Percentiles rank a stretch among this genome's conserved stretches.
Evolutionary conservation across 805 yeast genomes (phyloP).

Genomic region (Brettanomyces bruxellensis): DNA sequence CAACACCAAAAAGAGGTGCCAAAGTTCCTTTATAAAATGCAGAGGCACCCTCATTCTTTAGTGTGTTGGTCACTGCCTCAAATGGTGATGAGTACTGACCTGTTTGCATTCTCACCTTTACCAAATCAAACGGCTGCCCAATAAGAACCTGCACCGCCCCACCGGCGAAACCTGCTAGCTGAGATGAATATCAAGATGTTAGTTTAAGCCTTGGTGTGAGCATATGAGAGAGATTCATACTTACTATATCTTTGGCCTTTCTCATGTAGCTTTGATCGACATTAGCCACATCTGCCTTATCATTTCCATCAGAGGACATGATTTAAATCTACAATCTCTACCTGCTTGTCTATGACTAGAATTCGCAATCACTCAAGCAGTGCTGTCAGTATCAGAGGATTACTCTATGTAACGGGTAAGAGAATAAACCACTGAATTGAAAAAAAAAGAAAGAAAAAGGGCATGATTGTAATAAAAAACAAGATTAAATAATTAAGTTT

Average conservation of each 20-base stretch:
- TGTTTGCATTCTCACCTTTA: constrained; percentile 61
- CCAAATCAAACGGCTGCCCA: constrained; percentile 66
- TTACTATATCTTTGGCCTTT: constrained; percentile 41
- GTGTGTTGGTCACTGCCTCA: constrained; percentile 41
- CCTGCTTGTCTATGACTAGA: too few relatives aligned
- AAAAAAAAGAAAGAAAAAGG: too few relatives aligned
- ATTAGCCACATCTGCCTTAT: not conserved
- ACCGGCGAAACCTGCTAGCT: constrained; percentile 41
- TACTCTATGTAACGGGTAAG: too few relatives aligned
- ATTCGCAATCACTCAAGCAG: too few relatives aligned
- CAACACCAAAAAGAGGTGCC: constrained; percentile 63
- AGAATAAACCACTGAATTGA: too few relatives aligned
- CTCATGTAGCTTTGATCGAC: constrained; percentile 30
- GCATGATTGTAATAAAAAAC: too few relatives aligned
- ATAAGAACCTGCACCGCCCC: constrained; percentile 47
- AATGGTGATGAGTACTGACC: constrained; percentile 51
- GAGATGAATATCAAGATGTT: not conserved
- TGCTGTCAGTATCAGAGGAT: too few relatives aligned
- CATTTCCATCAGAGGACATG: not conserved
- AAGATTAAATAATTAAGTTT: too few relatives aligned
- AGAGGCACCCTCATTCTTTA: constrained; percentile 49
- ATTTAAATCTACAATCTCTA: not conserved
- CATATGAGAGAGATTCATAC: constrained; percentile 6
- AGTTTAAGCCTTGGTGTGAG: too few relatives aligned
- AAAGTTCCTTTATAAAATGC: constrained; percentile 63